Percentiles rank a stretch among this genome's conserved stretches.
Evolutionary conservation across 2,329 filamentous ascomycete genomes (phyloP).

Genomic region (Penicillium sp.): DNA sequence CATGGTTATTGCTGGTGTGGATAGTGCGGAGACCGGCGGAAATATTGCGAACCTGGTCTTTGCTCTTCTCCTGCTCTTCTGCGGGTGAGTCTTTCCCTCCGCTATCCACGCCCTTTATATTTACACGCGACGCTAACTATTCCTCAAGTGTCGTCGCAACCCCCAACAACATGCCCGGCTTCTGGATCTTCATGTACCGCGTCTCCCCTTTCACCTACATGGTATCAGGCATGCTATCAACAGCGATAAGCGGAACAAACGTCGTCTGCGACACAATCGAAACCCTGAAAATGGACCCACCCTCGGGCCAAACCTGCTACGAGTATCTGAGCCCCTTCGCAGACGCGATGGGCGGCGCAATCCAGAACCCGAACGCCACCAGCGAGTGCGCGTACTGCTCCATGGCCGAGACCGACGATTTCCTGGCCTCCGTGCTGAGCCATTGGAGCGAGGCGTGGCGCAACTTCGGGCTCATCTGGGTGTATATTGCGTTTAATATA

Average conservation of each 20-base stretch:
- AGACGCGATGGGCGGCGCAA: slow-evolving; percentile 40
- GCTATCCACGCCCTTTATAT: too few species aligned
- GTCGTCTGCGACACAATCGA: slow-evolving; percentile 40
- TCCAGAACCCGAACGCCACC: slow-evolving; percentile 52
- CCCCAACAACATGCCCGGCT: slow-evolving; percentile 64
- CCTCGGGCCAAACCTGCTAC: slow-evolving; percentile 65
- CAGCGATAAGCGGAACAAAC: slow-evolving; percentile 38
- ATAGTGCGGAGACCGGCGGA: slow-evolving; percentile 70
- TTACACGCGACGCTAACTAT: background rate
- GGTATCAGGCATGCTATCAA: slow-evolving; percentile 50
- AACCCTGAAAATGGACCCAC: slow-evolving; percentile 49
- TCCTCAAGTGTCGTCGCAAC: slow-evolving; percentile 52
- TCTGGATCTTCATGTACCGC: slow-evolving; percentile 82
- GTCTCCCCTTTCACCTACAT: slow-evolving; percentile 70
- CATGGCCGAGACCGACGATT: slow-evolving; percentile 52
- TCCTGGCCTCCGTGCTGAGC: slow-evolving; percentile 48
- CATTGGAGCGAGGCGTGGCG: slow-evolving; percentile 61
- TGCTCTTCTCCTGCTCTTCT: slow-evolving; percentile 65
- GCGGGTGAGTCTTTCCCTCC: slow-evolving; percentile 36
- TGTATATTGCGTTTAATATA: slow-evolving; percentile 68
- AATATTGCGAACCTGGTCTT: slow-evolving; percentile 67
- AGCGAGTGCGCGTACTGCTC: slow-evolving; percentile 56
- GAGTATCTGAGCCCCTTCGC: slow-evolving; percentile 54
- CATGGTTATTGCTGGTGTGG: slow-evolving; percentile 73
- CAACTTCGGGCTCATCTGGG: slow-evolving; percentile 74